A percentile compares a stretch with the other conserved stretches of the same genome.
phyloP scores from a whole-genome alignment of 768 basidiomycete genomes.

The Boletus fagicola region DNA sequence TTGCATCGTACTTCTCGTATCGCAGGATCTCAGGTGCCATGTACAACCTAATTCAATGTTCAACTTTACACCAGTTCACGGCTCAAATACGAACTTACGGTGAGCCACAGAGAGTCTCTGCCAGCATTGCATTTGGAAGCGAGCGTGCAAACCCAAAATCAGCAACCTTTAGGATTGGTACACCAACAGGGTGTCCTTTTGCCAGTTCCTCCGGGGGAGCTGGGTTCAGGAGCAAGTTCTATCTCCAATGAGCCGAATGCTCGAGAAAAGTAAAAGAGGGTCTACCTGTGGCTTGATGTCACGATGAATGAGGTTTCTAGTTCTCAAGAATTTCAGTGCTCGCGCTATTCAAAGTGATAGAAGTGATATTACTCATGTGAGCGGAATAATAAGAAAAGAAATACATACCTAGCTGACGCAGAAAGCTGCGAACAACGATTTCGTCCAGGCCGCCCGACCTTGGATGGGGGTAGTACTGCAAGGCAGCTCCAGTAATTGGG shows the following conservation, averaged over 20 bases:
- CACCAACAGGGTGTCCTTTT: slow-evolving; percentile 85
- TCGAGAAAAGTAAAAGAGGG: not conserved
- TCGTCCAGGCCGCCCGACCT: slow-evolving; percentile 87
- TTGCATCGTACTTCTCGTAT: slow-evolving; percentile 97
- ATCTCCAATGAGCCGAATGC: slow-evolving; percentile 8
- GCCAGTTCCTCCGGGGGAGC: slow-evolving; percentile 76
- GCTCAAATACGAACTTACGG: slow-evolving; percentile 57
- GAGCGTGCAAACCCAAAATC: slow-evolving; percentile 98
- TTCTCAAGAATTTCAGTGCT: slow-evolving; percentile 88
- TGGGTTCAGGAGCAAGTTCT: slow-evolving; percentile 91
- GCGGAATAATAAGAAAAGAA: not conserved
- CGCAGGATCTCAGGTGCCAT: slow-evolving; percentile 99
- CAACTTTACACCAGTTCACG: not conserved
- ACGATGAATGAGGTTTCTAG: slow-evolving; percentile 88
- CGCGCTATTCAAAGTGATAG: slow-evolving; percentile 56
- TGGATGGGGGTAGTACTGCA: slow-evolving; percentile 89
- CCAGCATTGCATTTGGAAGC: slow-evolving; percentile 89
- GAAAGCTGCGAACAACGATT: slow-evolving; percentile 85
- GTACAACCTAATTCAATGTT: slow-evolving; percentile 60
- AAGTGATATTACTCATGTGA: not conserved
- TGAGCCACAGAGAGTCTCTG: slow-evolving; percentile 96
- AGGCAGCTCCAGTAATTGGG: slow-evolving; percentile 64
- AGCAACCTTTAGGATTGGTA: slow-evolving; percentile 94
- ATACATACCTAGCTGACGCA: slow-evolving; percentile 86
- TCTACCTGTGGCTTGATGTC: slow-evolving; percentile 93